These are phyloP conservation scores for Myrmaecium sp. DNA, from an alignment of 2,329 filamentous ascomycete genomes.

Conservation along the genomic window DNA sequence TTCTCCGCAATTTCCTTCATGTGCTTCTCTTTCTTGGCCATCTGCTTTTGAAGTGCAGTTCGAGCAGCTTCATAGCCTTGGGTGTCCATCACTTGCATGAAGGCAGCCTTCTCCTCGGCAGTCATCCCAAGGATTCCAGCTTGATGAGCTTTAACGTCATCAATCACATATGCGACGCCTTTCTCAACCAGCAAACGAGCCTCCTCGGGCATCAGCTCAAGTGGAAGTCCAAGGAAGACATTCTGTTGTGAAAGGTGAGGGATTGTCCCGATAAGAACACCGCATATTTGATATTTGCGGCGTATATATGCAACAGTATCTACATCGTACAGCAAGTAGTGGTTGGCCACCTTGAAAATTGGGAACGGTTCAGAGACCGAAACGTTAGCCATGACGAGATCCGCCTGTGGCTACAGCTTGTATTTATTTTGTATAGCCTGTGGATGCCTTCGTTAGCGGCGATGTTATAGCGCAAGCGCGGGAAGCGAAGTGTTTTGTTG, in stretches of 20 bases:
- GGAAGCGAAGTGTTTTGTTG: not conserved
- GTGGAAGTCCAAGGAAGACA: slow-evolving; percentile 72
- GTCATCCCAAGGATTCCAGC: slow-evolving; percentile 42
- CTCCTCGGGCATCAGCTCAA: slow-evolving; percentile 86
- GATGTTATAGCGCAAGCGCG: too few relatives aligned
- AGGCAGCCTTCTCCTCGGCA: slow-evolving; percentile 41
- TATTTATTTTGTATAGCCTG: slow-evolving; percentile 1
- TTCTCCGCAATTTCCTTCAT: slow-evolving; percentile 5
- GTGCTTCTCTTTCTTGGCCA: slow-evolving; percentile 15
- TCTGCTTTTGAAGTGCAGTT: slow-evolving; percentile 32
- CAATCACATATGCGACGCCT: slow-evolving; percentile 60
- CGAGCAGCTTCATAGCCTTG: slow-evolving; percentile 35
- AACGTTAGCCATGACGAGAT: slow-evolving; percentile 3
- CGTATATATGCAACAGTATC: slow-evolving; percentile 64
- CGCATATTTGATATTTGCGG: slow-evolving; percentile 66
- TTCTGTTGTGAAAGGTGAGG: slow-evolving; percentile 92
- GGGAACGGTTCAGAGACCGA: slow-evolving; percentile 43
- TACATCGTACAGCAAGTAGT: slow-evolving; percentile 81
- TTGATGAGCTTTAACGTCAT: slow-evolving; percentile 58
- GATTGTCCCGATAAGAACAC: slow-evolving; percentile 70
- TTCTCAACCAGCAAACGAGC: slow-evolving; percentile 64
- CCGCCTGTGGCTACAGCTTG: not conserved
- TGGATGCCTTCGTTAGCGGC: too few relatives aligned
- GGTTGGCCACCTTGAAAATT: slow-evolving; percentile 63
- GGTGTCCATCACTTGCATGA: slow-evolving; percentile 39